A percentile compares a stretch with the other conserved stretches of the same genome.
These are phyloP conservation scores for Fagopyrum tataricum DNA, from an alignment of 148 eudicot species.

Conservation along the genomic window DNA sequence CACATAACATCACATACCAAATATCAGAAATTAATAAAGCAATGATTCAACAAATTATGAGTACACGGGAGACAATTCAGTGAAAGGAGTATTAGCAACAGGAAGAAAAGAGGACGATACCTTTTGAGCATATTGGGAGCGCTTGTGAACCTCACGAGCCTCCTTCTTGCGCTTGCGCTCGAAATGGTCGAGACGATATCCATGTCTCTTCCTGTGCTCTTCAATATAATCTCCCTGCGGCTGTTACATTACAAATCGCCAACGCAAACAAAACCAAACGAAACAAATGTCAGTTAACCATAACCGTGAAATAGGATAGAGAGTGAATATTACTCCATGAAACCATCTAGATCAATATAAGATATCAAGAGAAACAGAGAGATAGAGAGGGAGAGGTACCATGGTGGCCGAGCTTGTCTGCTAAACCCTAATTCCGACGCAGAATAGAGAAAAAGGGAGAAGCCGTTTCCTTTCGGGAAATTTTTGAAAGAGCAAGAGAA, in stretches of 20 bases:
- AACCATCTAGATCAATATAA: neutral
- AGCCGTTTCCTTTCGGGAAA: neutral
- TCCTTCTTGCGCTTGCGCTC: constrained; percentile 89
- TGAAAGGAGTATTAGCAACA: neutral
- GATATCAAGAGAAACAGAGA: neutral
- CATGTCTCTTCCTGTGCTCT: constrained; percentile 72
- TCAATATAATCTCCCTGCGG: constrained; percentile 97
- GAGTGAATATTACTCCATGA: neutral
- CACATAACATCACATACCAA: constrained; percentile 12
- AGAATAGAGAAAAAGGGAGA: neutral
- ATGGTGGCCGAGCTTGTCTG: constrained; percentile 15
- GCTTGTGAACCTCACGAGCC: constrained; percentile 72
- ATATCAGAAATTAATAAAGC: constrained; percentile 9
- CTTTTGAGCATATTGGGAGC: constrained; percentile 59
- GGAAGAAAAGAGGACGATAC: constrained; percentile 19
- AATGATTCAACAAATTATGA: neutral
- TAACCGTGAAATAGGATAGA: neutral
- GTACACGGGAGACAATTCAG: neutral
- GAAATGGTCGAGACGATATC: constrained; percentile 66
- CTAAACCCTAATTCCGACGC: neutral
- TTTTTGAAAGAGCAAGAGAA: neutral
- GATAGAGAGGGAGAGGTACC: constrained; percentile 12
- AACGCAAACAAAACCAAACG: neutral
- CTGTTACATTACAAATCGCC: constrained; percentile 28
- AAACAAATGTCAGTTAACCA: neutral